Evolutionary conservation across 208 protist genomes (phyloP).

Genomic region (Leishmania braziliensis): DNA sequence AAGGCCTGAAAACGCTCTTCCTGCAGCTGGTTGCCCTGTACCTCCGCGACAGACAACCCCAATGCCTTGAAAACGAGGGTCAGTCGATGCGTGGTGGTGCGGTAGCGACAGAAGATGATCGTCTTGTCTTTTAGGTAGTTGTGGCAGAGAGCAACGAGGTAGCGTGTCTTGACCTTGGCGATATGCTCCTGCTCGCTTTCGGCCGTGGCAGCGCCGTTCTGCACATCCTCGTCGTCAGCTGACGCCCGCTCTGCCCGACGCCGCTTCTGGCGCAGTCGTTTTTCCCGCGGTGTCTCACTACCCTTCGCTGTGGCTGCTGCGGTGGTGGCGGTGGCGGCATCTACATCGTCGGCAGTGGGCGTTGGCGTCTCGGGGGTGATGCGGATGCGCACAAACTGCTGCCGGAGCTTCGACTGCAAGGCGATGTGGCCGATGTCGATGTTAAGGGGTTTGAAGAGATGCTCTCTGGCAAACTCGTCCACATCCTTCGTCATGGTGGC

Average conservation of each 20-base stretch:
- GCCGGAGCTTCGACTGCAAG: constrained; percentile 81
- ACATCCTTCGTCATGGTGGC: constrained; percentile 92
- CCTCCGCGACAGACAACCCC: constrained; percentile 62
- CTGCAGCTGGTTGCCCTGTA: constrained; percentile 88
- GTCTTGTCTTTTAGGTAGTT: constrained; percentile 77
- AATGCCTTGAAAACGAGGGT: constrained; percentile 78
- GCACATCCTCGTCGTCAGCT: constrained; percentile 3
- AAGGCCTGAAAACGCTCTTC: constrained; percentile 83
- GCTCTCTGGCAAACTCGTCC: constrained; percentile 83
- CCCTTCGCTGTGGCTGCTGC: constrained; percentile 25
- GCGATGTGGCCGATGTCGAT: constrained; percentile 92
- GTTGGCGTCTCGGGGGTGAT: constrained; percentile 9
- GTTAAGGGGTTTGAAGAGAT: constrained; percentile 85
- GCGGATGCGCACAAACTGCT: constrained; percentile 90
- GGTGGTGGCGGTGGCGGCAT: neutral
- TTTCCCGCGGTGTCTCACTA: constrained; percentile 47
- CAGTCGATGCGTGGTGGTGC: constrained; percentile 83
- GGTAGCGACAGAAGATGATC: constrained; percentile 91
- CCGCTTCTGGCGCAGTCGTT: constrained; percentile 53
- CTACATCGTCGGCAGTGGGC: neutral
- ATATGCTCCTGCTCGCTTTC: constrained; percentile 61
- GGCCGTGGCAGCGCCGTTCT: neutral
- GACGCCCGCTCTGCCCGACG: constrained; percentile 31
- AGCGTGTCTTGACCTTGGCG: constrained; percentile 77
- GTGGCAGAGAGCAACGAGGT: constrained; percentile 81